Percentiles rank a stretch among this genome's conserved stretches.
Conservation (phyloP, 805 yeast species). For the Sugiyamaella mastotermitis region DNA sequence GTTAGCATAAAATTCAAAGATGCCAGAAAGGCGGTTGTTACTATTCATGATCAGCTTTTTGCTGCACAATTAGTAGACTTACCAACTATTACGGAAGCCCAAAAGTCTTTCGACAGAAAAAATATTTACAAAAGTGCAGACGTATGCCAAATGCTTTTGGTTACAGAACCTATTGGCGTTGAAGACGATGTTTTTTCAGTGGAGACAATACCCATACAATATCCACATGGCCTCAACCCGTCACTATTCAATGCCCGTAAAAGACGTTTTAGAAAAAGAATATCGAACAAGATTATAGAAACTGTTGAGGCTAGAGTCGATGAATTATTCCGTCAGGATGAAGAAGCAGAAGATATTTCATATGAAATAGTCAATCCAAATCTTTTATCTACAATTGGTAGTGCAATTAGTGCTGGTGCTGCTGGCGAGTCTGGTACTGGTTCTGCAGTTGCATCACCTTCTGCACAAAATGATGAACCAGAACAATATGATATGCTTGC, state of each 20-base stretch:
- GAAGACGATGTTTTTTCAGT: slow-evolving; percentile 37
- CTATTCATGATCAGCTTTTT: slow-evolving; percentile 62
- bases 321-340: slow-evolving; percentile 67
- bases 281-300: slow-evolving; percentile 66
- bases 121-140: slow-evolving; percentile 84
- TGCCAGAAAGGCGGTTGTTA: slow-evolving; percentile 68
- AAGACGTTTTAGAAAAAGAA: slow-evolving; percentile 63
- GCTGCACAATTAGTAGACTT: slow-evolving; percentile 83
- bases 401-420: slow-evolving; percentile 20
- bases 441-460: slow-evolving; percentile 11
- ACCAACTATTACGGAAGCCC: slow-evolving; percentile 82
- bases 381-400: slow-evolving; percentile 3
- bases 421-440: slow-evolving; percentile 18
- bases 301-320: slow-evolving; percentile 75
- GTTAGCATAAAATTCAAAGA: slow-evolving; percentile 80
- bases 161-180: slow-evolving; percentile 49
- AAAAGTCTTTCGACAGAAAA: slow-evolving; percentile 83
- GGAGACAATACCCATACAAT: slow-evolving; percentile 25
- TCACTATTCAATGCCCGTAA: slow-evolving; percentile 69
- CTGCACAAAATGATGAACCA: slow-evolving; percentile 21
- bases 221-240: slow-evolving; percentile 76
- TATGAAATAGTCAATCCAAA: slow-evolving; percentile 59
- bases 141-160: slow-evolving; percentile 76
- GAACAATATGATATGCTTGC: slow-evolving; percentile 31
- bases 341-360: slow-evolving; percentile 72